Conservation (phyloP, 179 eudicot genomes). For the Corrigiola litoralis region DNA sequence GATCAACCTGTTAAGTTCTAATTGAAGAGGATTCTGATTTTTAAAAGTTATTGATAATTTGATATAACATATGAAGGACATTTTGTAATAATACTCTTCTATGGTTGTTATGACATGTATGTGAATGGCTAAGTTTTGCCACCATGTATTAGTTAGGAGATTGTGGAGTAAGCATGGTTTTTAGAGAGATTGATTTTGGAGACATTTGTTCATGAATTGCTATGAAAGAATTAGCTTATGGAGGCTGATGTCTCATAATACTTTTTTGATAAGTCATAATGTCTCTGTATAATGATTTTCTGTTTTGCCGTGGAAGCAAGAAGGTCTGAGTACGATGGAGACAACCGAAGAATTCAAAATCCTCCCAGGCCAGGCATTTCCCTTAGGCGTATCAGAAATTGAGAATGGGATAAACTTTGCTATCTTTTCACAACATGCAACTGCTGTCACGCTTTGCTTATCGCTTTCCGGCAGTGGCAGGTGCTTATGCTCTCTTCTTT, state of each 20-base stretch:
- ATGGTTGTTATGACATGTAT: too few relatives aligned
- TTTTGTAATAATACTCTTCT: too few relatives aligned
- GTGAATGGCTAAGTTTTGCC: too few relatives aligned
- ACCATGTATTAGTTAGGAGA: too few relatives aligned
- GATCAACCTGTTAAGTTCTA: too few relatives aligned
- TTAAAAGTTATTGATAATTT: too few relatives aligned
- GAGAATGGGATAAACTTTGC: constrained; percentile 87
- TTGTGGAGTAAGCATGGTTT: too few relatives aligned
- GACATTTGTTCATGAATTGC: too few relatives aligned
- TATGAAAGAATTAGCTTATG: neutral
- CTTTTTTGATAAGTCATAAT: too few relatives aligned
- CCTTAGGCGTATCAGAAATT: constrained; percentile 82
- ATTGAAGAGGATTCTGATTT: too few relatives aligned
- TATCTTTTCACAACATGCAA: constrained; percentile 87
- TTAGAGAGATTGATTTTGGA: too few relatives aligned
- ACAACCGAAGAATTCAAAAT: constrained; percentile 30
- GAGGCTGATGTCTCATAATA: neutral
- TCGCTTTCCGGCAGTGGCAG: constrained; percentile 54
- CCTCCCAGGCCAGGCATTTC: constrained; percentile 74
- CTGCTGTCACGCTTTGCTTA: constrained; percentile 75
- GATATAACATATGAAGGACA: too few relatives aligned
- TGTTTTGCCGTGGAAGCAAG: constrained; percentile 48
- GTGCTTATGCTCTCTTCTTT: constrained; percentile 27
- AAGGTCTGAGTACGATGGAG: constrained; percentile 46
- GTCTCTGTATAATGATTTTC: neutral